Evolutionary conservation across 129 eudicot genomes (phyloP), one percentile per base, ranked within the genome.

Genomic region (Flaveria linearis): DNA sequence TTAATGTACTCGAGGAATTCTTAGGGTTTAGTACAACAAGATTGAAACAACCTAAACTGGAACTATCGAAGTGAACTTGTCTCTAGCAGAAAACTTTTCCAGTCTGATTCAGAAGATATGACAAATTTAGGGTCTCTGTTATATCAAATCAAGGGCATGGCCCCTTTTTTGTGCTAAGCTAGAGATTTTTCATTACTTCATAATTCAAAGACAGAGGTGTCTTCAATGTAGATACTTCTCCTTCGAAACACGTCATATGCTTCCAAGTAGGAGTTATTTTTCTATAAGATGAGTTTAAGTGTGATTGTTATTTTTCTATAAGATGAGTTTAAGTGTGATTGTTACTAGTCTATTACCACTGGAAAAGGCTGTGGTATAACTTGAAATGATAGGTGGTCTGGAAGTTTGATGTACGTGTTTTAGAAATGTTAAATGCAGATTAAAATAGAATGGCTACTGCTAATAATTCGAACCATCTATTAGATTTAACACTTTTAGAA

Each of bases 1-100:
- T 77, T 41, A 12, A 22, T 68, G 68, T 53, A 42, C 74, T 16
- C 18, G 15, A 14, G 81, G 46, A 33, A 28, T 43, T 77, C 5
- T 58, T 2, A 39, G 62, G 69, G 46, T 30, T 30, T 61, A 15
- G 69, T 14, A 30, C 16, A 63, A 33, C 46, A 46, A 68, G 61
- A 28, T 78, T 45, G 62, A 69, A 69, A 30, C 46, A 30, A 33
- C 69, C 46, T 30, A 33, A 28, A 30, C 46, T 8, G 46, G 23
- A 63, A 30, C 45, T 36, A 28, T 28, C 2, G 20, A 63, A 63
- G 6, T 63, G 46, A 63, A 63, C 33, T 33, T 15, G 46, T 15
- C 46, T 33, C 45, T 62, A 62, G 69, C 69, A 14, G 69, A 63
- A 63, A 10, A 33, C 12, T 1, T 36, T 26, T 30, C 23, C 22